A percentile compares a stretch with the other conserved stretches of the same genome.
Evolutionary conservation across 768 basidiomycete genomes (phyloP).

Genomic region (Kwoniella mangroviensis): DNA sequence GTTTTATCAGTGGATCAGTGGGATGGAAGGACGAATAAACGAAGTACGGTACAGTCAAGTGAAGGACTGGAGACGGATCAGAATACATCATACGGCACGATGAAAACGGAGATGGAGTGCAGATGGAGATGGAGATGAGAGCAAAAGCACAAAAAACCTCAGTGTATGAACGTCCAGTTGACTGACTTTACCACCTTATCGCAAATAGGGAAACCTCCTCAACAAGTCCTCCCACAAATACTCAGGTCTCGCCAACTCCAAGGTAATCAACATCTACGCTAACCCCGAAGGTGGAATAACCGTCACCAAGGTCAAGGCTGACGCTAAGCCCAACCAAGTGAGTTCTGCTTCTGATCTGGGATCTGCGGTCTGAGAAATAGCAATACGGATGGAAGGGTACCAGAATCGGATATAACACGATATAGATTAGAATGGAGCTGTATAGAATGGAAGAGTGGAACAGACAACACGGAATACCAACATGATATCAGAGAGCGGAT

Average conservation of each 20-base stretch:
- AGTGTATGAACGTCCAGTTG: background rate
- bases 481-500: too few species aligned
- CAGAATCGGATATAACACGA: too few species aligned
- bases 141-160: background rate
- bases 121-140: too few species aligned
- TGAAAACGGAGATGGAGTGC: too few species aligned
- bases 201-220: conserved; percentile 67
- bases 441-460: background rate
- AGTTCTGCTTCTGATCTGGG: conserved; percentile 2
- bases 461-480: background rate
- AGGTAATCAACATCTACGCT: conserved; percentile 60
- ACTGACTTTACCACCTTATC: background rate
- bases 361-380: too few species aligned
- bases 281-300: conserved; percentile 44
- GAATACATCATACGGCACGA: too few species aligned
- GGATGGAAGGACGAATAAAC: too few species aligned
- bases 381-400: too few species aligned
- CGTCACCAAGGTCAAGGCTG: conserved; percentile 55
- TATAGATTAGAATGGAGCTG: background rate
- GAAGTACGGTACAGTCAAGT: too few species aligned
- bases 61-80: too few species aligned
- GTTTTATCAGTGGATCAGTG: too few species aligned
- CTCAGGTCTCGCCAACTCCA: conserved; percentile 84
- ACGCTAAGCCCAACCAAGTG: conserved; percentile 53
- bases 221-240: conserved; percentile 91